A percentile compares a stretch with the other conserved stretches of the same genome.
Conservation (phyloP, 495 filamentous ascomycete genomes). For the Aspergillus sclerotiicarbonarius region DNA sequence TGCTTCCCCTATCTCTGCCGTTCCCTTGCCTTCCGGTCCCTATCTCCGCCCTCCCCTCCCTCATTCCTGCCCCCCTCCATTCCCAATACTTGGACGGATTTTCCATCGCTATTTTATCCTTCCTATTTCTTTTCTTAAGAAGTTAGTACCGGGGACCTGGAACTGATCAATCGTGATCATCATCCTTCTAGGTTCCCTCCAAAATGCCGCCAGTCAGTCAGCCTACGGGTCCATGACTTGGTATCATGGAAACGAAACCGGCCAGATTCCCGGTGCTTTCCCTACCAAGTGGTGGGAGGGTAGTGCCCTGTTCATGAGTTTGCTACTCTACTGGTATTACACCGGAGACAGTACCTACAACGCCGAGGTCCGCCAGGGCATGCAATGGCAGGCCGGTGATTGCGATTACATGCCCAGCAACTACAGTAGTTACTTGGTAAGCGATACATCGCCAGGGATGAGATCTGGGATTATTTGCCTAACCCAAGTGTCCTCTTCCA, state of each 20-base stretch:
- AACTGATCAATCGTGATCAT: neutral
- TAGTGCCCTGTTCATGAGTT: slow-evolving; percentile 55
- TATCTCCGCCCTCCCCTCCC: neutral
- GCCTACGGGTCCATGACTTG: slow-evolving; percentile 66
- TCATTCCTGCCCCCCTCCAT: neutral
- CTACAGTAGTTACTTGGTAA: slow-evolving; percentile 40
- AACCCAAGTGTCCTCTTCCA: slow-evolving; percentile 11
- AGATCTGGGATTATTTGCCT: neutral
- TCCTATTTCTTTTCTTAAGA: neutral
- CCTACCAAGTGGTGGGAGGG: slow-evolving; percentile 74
- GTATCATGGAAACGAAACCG: slow-evolving; percentile 65
- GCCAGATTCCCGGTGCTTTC: slow-evolving; percentile 58
- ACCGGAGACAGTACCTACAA: slow-evolving; percentile 57
- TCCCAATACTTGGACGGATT: neutral
- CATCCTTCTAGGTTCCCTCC: slow-evolving; percentile 59
- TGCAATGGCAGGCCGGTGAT: slow-evolving; percentile 48
- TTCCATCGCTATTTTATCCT: neutral
- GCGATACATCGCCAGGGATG: neutral
- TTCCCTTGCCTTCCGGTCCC: neutral
- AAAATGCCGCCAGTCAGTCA: slow-evolving; percentile 55
- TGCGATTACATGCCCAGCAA: slow-evolving; percentile 49
- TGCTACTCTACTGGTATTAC: slow-evolving; percentile 56
- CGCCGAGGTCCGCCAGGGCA: slow-evolving; percentile 44
- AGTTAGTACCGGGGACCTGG: neutral
- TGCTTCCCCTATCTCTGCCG: neutral